A percentile compares a stretch with the other conserved stretches of the same genome.
phyloP scores from a whole-genome alignment of 2,329 filamentous ascomycete species.

The Trichoderma pleuroti region DNA sequence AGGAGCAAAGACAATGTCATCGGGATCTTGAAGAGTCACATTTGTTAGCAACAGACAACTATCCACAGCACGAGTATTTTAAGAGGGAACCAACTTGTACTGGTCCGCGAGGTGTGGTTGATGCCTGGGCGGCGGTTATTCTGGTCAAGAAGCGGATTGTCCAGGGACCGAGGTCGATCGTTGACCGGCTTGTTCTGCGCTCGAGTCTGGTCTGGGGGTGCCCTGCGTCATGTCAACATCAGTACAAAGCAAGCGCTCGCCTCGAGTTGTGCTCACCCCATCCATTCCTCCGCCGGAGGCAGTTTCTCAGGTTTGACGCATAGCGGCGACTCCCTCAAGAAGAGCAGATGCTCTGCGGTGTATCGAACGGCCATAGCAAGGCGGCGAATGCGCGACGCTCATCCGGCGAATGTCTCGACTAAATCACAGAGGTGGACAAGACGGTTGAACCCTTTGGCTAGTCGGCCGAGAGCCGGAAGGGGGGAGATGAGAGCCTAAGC shows the following conservation, averaged over 20 bases:
- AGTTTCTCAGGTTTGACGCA: slow-evolving; percentile 75
- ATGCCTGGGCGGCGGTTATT: slow-evolving; percentile 49
- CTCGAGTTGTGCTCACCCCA: slow-evolving; percentile 75
- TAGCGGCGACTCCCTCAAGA: slow-evolving; percentile 76
- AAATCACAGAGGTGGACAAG: background rate
- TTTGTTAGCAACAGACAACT: slow-evolving; percentile 8
- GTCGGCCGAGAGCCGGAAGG: slow-evolving; percentile 1
- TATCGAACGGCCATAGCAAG: slow-evolving; percentile 61
- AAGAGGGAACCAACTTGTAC: slow-evolving; percentile 47
- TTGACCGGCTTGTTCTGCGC: slow-evolving; percentile 42
- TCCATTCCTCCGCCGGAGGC: slow-evolving; percentile 89
- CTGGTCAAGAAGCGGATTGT: slow-evolving; percentile 46
- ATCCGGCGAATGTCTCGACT: slow-evolving; percentile 31
- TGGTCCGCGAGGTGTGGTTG: slow-evolving; percentile 55
- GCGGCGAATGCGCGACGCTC: slow-evolving; percentile 35
- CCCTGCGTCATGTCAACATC: slow-evolving; percentile 30
- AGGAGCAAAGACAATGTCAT: slow-evolving; percentile 82
- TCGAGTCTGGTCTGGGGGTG: slow-evolving; percentile 45
- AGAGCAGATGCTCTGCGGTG: slow-evolving; percentile 69
- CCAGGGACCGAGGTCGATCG: slow-evolving; percentile 45
- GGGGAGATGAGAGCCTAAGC: background rate
- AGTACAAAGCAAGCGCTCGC: slow-evolving; percentile 28
- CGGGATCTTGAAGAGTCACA: slow-evolving; percentile 49
- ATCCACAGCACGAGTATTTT: background rate
- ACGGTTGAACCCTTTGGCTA: background rate